These are phyloP conservation scores for Jacaranda mimosifolia DNA, from an alignment of 257 asterid genomes.

Conservation along the genomic window DNA sequence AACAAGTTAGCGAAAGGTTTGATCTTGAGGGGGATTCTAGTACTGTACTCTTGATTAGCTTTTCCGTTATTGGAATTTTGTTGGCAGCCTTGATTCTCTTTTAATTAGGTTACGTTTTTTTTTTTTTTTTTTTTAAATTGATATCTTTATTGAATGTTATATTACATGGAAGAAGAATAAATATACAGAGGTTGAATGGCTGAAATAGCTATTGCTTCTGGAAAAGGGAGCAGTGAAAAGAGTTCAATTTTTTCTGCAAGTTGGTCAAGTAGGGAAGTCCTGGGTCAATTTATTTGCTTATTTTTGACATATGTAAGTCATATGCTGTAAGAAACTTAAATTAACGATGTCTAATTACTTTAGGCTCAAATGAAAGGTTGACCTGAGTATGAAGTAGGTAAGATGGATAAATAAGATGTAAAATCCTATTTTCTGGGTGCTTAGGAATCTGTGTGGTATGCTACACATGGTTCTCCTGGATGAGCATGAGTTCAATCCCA, in stretches of 20 bases:
- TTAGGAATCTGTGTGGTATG: background rate
- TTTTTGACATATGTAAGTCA: background rate
- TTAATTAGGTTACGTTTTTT: background rate
- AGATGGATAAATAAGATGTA: conserved; percentile 1
- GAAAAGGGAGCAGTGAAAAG: conserved; percentile 21
- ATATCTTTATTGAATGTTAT: background rate
- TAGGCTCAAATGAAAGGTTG: conserved; percentile 23
- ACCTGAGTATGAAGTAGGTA: conserved; percentile 30
- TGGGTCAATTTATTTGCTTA: conserved; percentile 11
- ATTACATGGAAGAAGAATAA: background rate
- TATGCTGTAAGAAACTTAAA: conserved; percentile 14
- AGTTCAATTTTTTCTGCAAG: conserved; percentile 14
- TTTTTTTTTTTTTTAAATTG: background rate
- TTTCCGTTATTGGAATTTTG: conserved; percentile 31
- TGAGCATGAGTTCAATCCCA: background rate
- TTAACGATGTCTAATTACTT: background rate
- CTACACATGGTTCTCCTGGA: background rate
- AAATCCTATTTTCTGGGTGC: background rate
- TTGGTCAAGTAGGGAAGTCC: conserved; percentile 18
- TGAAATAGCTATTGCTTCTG: conserved; percentile 25
- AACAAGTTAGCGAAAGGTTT: conserved; percentile 28
- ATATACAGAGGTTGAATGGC: background rate
- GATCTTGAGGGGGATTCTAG: conserved; percentile 35
- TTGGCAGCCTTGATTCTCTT: background rate
- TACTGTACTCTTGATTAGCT: conserved; percentile 21